Base-by-base conservation (phyloP, 164 flowering plant species). In the Litsea cubeba region DNA sequence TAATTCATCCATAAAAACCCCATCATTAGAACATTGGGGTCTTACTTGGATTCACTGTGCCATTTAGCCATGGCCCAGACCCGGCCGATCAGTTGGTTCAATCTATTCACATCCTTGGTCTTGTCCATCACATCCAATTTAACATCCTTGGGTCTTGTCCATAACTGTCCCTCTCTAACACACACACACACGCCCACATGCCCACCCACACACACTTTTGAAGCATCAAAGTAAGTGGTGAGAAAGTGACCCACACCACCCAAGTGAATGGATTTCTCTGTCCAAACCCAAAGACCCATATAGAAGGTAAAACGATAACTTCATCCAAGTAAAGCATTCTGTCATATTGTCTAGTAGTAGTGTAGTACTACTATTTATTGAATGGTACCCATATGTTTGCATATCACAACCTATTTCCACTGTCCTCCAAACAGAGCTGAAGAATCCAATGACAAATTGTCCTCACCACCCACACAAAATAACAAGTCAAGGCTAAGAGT, bases 371-470 rank as follows among this genome's bases (percentile, higher is more conserved):
- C 11, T 40, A 40, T 40, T 40, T 40, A 40, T 15, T 10, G 51
- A 50, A 35, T 22, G 12, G 32, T 76, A 30, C 26, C 24, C 50
- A 7, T 46, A 24, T 40, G 40, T 46, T 3, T 58, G 72, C 66
- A 68, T 24, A 24, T 32, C 73, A 72, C 65, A 51, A 72, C 73
- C 72, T 71, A 60, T 8, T 40, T 40, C 46, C 46, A 40, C 46
- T 40, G 10, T 40, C 74, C 71, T 30, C 64, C 69, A 74, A 76
- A 68, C 67, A 66, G 72, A 73, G 69, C 51, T 71, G 57, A 76
- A 83, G 90, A 81, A 86, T 87, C 90, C 87, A 87, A 87, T 81
- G 85, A 77, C 74, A 78, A 40, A 40, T 40, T 40, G 46, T 40
- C 46, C 46, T 40, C 46, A 40, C 46, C 46, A 7, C 46, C 46